Evolutionary conservation across 176 grass and related monocot genomes (phyloP), one percentile per base, ranked within the genome.

Genomic region (Eragrostis nindensis): DNA sequence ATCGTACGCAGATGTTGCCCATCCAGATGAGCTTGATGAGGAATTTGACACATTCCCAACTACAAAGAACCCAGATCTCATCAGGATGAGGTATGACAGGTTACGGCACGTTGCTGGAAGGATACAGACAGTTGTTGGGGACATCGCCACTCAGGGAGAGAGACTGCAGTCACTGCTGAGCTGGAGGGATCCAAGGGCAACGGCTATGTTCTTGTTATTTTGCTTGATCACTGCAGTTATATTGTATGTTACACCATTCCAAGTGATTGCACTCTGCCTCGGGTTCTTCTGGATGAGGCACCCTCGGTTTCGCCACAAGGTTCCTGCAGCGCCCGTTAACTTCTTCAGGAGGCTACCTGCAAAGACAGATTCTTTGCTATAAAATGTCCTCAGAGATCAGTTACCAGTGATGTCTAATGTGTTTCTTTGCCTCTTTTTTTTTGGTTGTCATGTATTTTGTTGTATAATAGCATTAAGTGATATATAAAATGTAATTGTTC

Each of bases 41-140:
- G 97, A 99, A 76, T 99, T 99, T 64, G 97, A 99, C 68, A 88
- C 88, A 11, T 99, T 95, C 76, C 97, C 97, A 24, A 95, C 96
- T 3, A 64, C 86, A 9, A 82, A 46, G 80, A 81, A 66, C 68
- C 24, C 78, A 29, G 95, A 98, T 8, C 62, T 87, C 26, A 18
- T 94, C 25, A 78, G 88, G 76, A 87, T 72, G 83, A 92, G 95
- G 66, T 98, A 95, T 70, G 95, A 98, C 57, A 88, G 92, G 74
- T 87, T 98, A 66, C 82, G 95, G 6, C 74, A 75, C 38, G 85
- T 98, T 14, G 95, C 95, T 13, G 95, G 95, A 27, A 91, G 85
- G 47, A 90, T 97, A 77, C 94, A 97, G 80, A 88, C 94, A 30
- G 89, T 92, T 9, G 92, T 94, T 46, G 95, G 95, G 40, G 95